phyloP scores from a whole-genome alignment of 2,329 filamentous ascomycete species.

The Exophiala sp. region DNA sequence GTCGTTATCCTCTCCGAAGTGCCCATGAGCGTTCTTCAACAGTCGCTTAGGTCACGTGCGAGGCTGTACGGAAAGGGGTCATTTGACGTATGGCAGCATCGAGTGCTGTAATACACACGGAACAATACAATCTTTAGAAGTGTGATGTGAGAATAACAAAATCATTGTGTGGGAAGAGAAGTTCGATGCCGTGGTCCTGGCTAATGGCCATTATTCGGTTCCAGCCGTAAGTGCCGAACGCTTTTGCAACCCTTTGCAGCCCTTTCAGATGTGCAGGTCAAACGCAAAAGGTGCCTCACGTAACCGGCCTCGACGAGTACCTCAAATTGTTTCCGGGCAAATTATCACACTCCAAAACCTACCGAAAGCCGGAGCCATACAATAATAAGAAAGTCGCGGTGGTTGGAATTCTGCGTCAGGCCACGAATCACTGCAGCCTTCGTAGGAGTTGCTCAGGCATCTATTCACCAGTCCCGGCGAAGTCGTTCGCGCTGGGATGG shows the following conservation, averaged over 20 bases:
- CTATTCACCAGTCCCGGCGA: slow-evolving; percentile 53
- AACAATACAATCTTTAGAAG: too few species aligned
- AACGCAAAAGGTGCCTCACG: slow-evolving; percentile 38
- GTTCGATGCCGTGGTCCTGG: slow-evolving; percentile 61
- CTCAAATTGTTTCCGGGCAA: slow-evolving; percentile 39
- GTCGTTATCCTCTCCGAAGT: too few species aligned
- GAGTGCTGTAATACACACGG: too few species aligned
- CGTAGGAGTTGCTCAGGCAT: slow-evolving; percentile 36
- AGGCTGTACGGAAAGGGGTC: too few species aligned
- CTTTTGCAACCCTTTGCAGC: too few species aligned
- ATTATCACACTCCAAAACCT: slow-evolving; percentile 47
- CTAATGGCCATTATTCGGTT: slow-evolving; percentile 59
- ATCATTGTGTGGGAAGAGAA: slow-evolving; percentile 50
- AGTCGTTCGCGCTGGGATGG: slow-evolving; percentile 52
- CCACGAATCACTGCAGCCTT: slow-evolving; percentile 60
- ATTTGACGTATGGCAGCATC: too few species aligned
- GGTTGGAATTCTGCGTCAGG: slow-evolving; percentile 65
- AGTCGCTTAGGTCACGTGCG: too few species aligned
- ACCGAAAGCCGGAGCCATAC: slow-evolving; percentile 40
- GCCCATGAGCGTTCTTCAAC: too few species aligned
- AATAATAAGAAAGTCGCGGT: slow-evolving; percentile 53
- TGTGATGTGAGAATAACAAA: too few species aligned
- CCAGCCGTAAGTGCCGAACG: slow-evolving; percentile 47
- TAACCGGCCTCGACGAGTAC: slow-evolving; percentile 45
- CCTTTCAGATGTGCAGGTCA: background rate